Base-by-base conservation (phyloP, 306 rosid genomes). In the cucumber (Cucumis sativus) region DNA sequence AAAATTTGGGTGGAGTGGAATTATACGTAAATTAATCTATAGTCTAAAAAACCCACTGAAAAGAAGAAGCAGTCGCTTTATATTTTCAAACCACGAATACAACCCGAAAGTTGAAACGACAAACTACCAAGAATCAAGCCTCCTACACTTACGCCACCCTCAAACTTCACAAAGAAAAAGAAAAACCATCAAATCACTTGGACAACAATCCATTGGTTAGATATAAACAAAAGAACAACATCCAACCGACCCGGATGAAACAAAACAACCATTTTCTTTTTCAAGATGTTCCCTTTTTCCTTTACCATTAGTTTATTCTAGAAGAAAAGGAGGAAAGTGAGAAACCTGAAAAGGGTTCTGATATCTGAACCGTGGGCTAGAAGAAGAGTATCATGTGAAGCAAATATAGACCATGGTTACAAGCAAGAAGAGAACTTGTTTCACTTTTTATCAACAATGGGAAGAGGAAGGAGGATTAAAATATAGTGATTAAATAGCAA, bases 341-440 rank as follows among this genome's bases (percentile, higher is more conserved):
- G 14, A 1, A 47, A 71, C 76, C 76, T 71, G 76, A 45, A 71
- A 71, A 49, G 76, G 75, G 74, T 20, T 68, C 35, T 68, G 74
- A 41, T 47, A 5, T 52, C 57, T 52, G 57, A 51, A 68, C 74
- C 6, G 40, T 47, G 59, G 59, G 76, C 76, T 71, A 71, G 59
- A 71, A 71, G 59, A 71, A 47, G 57, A 71, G 55, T 69, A 21
- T 69, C 55, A 43, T 69, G 57, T 69, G 75, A 43, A 43, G 39
- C 57, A 69, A 45, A 43, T n/a, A 69, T 69, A 54, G n/a, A 45
- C 54, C 75, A 20, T 69, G 37, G 37, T 13, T 21, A 20, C 37
- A 43, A 69, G 35, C 57, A 51, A 51, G 30, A 47, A 11, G n/a
- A 16, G 8, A 47, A 14, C 14, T 47, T 47, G 59, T 49, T 71